Base-by-base conservation (phyloP, 2,329 filamentous ascomycete species). In the Knufia fluminis region DNA sequence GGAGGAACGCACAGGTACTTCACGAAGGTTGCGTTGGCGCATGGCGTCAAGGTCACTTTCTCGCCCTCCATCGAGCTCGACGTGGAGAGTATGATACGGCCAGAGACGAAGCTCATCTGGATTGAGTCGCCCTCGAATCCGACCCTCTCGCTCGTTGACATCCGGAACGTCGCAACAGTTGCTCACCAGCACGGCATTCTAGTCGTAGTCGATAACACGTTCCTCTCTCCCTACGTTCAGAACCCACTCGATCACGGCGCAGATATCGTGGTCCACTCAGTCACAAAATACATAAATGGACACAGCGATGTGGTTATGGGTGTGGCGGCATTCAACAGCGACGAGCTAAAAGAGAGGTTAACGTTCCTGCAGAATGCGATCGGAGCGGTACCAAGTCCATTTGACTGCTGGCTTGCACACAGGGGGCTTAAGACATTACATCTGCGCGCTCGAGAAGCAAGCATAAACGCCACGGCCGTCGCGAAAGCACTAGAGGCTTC, bases 121-220 rank as follows among this genome's bases (percentile, higher is more conserved):
- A 97, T 98, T 63, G 89, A 98, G 72, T 84, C 81, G 8, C 92
- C 92, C 20, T 92, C 86, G 60, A 98, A 98, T 72, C 92, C 92
- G 0, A 98, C 92, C 4, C 76, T 98, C 50, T 82, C 86, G 23
- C 78, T 98, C 42, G 91, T 97, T 57, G 91, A 98, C 69, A 95
- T 98, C 64, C 77, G 86, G 60, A 83, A 86, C 47, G 85, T 98
- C 35, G 84, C 86, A 23, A 80, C 80, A 23, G 77, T 85, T 49
- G 92, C 92, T 16, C 92, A 97, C 68, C 75, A 83, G 61, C 86
- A 87, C 63, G 91, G 90, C 54, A 87, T 97, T 62, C 76, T 87
- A 64, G 92, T 98, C 38, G 92, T 98, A n/a, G 92, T 98, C 36
- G 92, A 98, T 74, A 98, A 98, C 74, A 98, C 92, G 17, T 98